Evolutionary conservation across 2,329 filamentous ascomycete genomes (phyloP), one percentile per base, ranked within the genome.

Genomic region (Xylaria multiplex): DNA sequence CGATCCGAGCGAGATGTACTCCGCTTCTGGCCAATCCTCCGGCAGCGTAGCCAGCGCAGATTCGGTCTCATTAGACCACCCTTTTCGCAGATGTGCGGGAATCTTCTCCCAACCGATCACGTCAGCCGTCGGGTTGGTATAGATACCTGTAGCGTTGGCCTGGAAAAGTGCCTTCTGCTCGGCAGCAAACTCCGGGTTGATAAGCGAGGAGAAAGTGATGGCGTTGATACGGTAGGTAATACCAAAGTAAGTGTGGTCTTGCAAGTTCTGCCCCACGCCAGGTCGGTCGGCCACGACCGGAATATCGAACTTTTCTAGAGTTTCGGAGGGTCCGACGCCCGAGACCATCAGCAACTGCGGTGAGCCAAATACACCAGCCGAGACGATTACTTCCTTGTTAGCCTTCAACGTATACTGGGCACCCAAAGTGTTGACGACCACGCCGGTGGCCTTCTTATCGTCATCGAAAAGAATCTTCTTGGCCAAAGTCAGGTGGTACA

Each of bases 281-380:
- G 86, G 86, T 1, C 85, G 78, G 70, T 89, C 81, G 0, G 79
- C 77, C 52, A 88, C 71, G 6, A 88, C 80, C 0, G 81, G 77
- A 65, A 90, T 88, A 35, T 77, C 74, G 68, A 83, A 70, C 37
- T 69, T 58, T 22, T 71, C 48, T 16, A 81, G 73, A 27, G 75
- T 73, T 1, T 69, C 69, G 7, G 69, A 66, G 6, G 77, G 73
- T 16, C 81, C 81, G 54, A 82, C 75, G 4, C 79, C 80, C 2
- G 78, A 80, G 3, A 79, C 72, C 70, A 81, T 77, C 2, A 79
- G 72, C 6, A 79, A 70, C 59, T 88, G 84, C 40, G 88, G 88
- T 1, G 88, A 90, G 76, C 90, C 88, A 63, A 91, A 83, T 56
- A 88, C 86, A 72, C 88, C 88, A 42, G 87, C 88, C 76, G 86